Base-by-base conservation (phyloP, 768 basidiomycete genomes). In the Agrocybe praecox region DNA sequence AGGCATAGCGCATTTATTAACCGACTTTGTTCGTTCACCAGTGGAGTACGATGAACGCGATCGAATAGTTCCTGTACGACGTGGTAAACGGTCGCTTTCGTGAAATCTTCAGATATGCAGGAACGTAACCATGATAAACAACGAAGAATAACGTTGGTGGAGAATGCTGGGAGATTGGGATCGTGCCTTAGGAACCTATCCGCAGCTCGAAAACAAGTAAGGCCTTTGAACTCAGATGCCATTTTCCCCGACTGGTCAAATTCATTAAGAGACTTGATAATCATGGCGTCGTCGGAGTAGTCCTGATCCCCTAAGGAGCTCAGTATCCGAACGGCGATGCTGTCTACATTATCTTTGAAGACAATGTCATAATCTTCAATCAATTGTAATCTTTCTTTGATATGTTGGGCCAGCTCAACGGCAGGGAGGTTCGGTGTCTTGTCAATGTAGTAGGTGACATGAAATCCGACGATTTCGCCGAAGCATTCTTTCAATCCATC, bases 1-100 rank as follows among this genome's bases (percentile, higher is more conserved):
- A 98, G 71, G 23, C 84, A 84, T 45, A 96, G 72, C 1, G 85
- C 82, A 53, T 92, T 88, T 40, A 95, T 66, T 24, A 88, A 73
- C 12, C 96, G 85, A 40, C 86, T 70, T 66, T 96, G 92, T 67
- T 96, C 93, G 67, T 92, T 91, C 58, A 96, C 81, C 36, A 97
- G 78, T 18, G 87, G 87, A 0, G 85, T 84, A 10, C 72, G 69
- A 56, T 90, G 82, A 9, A 94, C 73, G 40, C 80, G 78, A 6
- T 86, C 79, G 59, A 96, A 85, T 14, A 96, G 77, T 49, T 84
- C 81, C 56, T 89, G 88, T 23, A 93, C 69, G 53, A 92, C 81
- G 58, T 95, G 92, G 67, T 92, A 95, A 5, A 86, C 84, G 48
- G 84, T 84, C 11, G 88, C 82, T n/a, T 74, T 72, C 22, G 71